phyloP scores from a whole-genome alignment of 202 grass and related monocot species.

The Tripidium arundinaceum region DNA sequence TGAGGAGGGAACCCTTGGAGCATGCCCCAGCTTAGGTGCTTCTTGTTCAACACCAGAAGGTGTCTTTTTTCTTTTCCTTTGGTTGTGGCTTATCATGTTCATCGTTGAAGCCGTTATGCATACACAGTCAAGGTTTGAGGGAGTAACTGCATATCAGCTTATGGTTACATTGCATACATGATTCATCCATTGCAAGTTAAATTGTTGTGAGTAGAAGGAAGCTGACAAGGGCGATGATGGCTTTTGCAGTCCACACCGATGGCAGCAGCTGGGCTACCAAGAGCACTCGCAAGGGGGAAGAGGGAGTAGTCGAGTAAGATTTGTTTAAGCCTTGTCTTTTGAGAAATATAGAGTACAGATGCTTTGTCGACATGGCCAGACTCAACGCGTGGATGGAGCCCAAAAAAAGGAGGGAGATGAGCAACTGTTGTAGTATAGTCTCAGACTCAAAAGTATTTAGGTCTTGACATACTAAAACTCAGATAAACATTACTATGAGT shows the following conservation, averaged over 20 bases:
- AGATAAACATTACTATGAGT: not conserved
- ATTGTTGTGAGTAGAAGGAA: not conserved
- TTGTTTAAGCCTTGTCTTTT: not conserved
- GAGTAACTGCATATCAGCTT: not conserved
- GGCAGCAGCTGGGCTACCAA: slow-evolving; percentile 6
- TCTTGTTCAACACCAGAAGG: slow-evolving; percentile 25
- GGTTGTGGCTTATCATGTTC: not conserved
- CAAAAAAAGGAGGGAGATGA: not conserved
- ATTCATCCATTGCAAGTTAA: not conserved
- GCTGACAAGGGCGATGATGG: not conserved
- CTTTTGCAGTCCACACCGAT: not conserved
- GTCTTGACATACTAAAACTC: not conserved
- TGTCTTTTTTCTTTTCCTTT: not conserved
- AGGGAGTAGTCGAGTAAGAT: not conserved
- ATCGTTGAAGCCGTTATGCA: not conserved
- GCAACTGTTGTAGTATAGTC: not conserved
- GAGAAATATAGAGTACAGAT: not conserved
- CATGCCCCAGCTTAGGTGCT: slow-evolving; percentile 27
- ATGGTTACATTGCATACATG: not conserved
- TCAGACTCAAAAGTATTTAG: not conserved
- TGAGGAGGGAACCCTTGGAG: slow-evolving; percentile 36
- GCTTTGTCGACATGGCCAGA: slow-evolving; percentile 14
- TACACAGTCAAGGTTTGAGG: not conserved
- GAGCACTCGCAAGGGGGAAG: not conserved
- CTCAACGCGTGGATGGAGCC: not conserved